Evolutionary conservation across 768 basidiomycete species (phyloP).

Genomic region (Suillus luteus): DNA sequence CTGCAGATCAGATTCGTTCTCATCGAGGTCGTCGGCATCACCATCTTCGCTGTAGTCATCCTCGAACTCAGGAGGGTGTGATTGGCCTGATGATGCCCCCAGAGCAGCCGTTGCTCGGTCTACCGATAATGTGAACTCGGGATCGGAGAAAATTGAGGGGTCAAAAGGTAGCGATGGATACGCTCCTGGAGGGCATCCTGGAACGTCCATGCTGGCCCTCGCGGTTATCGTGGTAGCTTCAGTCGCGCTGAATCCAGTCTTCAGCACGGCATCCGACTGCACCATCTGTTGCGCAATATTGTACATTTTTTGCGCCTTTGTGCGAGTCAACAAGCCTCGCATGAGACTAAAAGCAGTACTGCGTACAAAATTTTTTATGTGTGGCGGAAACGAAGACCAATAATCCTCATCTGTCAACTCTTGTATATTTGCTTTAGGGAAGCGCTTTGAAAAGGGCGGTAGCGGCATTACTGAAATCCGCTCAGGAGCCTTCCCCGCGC

Average conservation of each 20-base stretch:
- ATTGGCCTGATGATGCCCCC: slow-evolving; percentile 32
- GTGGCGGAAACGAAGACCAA: slow-evolving; percentile 68
- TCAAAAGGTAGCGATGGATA: slow-evolving; percentile 49
- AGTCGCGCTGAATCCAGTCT: slow-evolving; percentile 36
- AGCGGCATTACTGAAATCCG: slow-evolving; percentile 21
- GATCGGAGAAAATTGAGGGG: slow-evolving; percentile 54
- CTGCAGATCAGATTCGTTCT: slow-evolving; percentile 31
- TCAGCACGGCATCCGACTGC: slow-evolving; percentile 42
- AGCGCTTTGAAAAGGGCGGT: slow-evolving; percentile 17
- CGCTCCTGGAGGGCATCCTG: slow-evolving; percentile 44
- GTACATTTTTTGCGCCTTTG: slow-evolving; percentile 64
- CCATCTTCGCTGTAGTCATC: slow-evolving; percentile 52
- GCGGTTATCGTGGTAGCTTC: slow-evolving; percentile 29
- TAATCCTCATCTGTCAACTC: slow-evolving; percentile 58
- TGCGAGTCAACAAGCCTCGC: slow-evolving; percentile 34
- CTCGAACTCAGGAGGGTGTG: slow-evolving; percentile 39
- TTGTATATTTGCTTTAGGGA: slow-evolving; percentile 24
- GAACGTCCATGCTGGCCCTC: slow-evolving; percentile 25
- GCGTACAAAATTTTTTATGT: slow-evolving; percentile 70
- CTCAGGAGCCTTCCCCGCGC: slow-evolving; percentile 29
- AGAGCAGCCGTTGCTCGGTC: slow-evolving; percentile 47
- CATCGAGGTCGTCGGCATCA: slow-evolving; percentile 40
- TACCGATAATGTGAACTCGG: slow-evolving; percentile 52
- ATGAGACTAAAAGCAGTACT: slow-evolving; percentile 28
- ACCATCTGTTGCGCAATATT: slow-evolving; percentile 69